Base-by-base conservation (phyloP, 2,329 filamentous ascomycete genomes). In the Fusarium devonianum region DNA sequence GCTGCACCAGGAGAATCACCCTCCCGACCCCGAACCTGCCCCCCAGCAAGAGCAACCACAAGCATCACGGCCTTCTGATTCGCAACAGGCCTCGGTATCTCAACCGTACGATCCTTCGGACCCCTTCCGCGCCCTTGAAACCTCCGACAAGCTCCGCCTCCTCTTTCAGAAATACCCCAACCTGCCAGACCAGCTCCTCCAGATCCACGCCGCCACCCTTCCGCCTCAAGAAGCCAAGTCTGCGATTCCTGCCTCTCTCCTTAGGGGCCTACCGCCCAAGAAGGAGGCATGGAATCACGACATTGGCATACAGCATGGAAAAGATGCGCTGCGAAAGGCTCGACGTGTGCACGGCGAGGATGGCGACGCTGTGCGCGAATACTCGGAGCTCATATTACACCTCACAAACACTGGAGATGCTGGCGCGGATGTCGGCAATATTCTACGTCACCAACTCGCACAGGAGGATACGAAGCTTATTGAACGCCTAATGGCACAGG, bases 361-460 rank as follows among this genome's bases (percentile, higher is more conserved):
- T 48, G 82, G 82, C 21, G 82, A 86, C 58, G 84, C 75, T 4
- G 73, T 88, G 21, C 73, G 79, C 41, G 84, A 86, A 67, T 88
- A 84, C 62, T 80, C 78, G 35, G 80, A 82, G 53, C 70, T 86
- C 16, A 75, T 87, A 13, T 62, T 79, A 36, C 73, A 78, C 46
- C 68, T 84, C 23, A 71, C 84, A 44, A 69, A 71, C 32, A 62
- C 62, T 11, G 67, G 69, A 25, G 65, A 60, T 16, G 57, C 59
- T 7, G 60, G 58, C 7, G 53, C 61, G 4, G 69, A 75, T 18
- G 66, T 72, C 7, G 68, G 71, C 6, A 69, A 69, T 6, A 32
- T 74, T 5, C 64, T 81, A 30, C 72, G 77, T 54, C 71, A 74
- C 51, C 75, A 82, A 55, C 64, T 78, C 12, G 73, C 70, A 3